A percentile compares a stretch with the other conserved stretches of the same genome.
phyloP scores from a whole-genome alignment of 805 yeast genomes.

The Candida ortonii region DNA sequence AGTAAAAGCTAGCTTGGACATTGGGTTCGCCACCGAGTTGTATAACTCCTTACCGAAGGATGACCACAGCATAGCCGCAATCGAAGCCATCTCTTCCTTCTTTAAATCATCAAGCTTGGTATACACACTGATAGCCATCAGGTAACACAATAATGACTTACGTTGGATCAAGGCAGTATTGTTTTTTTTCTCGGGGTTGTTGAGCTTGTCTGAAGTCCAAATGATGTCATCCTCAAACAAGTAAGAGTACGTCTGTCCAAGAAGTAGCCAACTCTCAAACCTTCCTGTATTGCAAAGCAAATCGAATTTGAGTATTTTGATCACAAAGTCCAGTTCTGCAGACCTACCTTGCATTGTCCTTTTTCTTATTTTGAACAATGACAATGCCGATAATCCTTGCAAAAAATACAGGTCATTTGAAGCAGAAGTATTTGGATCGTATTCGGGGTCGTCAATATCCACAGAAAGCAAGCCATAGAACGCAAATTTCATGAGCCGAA shows the following conservation, averaged over 20 bases:
- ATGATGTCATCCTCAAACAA: slow-evolving; percentile 85
- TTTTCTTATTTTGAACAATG: slow-evolving; percentile 68
- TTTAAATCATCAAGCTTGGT: slow-evolving; percentile 21
- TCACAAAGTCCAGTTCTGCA: slow-evolving; percentile 75
- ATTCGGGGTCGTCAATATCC: slow-evolving; percentile 27
- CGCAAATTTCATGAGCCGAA: slow-evolving; percentile 45
- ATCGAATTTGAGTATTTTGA: slow-evolving; percentile 63
- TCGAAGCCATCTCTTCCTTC: slow-evolving; percentile 29
- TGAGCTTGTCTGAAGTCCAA: slow-evolving; percentile 87
- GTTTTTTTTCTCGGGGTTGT: slow-evolving; percentile 55
- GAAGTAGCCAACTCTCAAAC: slow-evolving; percentile 80
- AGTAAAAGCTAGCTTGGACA: slow-evolving; percentile 56
- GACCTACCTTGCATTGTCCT: slow-evolving; percentile 77
- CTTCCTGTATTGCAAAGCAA: slow-evolving; percentile 62
- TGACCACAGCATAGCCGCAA: slow-evolving; percentile 47
- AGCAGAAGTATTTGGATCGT: slow-evolving; percentile 36
- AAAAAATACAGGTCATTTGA: slow-evolving; percentile 62
- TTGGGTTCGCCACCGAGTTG: slow-evolving; percentile 58
- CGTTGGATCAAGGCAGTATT: slow-evolving; percentile 64
- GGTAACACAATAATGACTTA: slow-evolving; percentile 66
- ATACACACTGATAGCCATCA: slow-evolving; percentile 61
- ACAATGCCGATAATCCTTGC: slow-evolving; percentile 64
- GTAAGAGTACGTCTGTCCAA: slow-evolving; percentile 76
- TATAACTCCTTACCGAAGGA: slow-evolving; percentile 57
- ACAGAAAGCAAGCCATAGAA: slow-evolving; percentile 48